phyloP scores from a whole-genome alignment of 371 early-diverging fungal species.

The Circinella umbellata region DNA sequence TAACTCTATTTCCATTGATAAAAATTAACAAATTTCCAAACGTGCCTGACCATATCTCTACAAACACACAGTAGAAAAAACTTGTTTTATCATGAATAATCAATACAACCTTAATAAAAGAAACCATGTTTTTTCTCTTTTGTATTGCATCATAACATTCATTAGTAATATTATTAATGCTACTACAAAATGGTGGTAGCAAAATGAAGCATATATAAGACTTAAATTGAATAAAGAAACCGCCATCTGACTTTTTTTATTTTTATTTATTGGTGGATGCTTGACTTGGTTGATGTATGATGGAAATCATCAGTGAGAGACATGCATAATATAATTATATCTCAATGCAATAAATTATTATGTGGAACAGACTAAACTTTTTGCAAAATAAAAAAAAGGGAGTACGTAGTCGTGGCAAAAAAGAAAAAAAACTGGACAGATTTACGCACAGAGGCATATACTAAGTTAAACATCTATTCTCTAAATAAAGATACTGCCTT shows the following conservation, averaged over 20 bases:
- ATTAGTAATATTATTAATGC: too few species aligned
- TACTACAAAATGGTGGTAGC: too few species aligned
- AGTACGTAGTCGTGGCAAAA: slow-evolving; percentile 4
- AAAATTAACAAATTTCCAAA: background rate
- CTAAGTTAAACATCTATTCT: background rate
- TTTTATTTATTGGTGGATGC: background rate
- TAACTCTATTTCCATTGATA: background rate
- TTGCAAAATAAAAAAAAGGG: background rate
- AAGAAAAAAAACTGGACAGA: background rate
- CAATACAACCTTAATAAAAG: too few species aligned
- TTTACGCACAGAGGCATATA: background rate
- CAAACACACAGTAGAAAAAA: background rate
- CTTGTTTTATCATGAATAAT: too few species aligned
- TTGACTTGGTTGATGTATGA: slow-evolving; percentile 2
- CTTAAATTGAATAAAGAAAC: too few species aligned
- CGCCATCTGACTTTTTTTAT: too few species aligned
- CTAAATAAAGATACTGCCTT: background rate
- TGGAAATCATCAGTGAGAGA: slow-evolving; percentile 4
- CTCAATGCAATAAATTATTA: background rate
- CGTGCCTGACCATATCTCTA: too few species aligned
- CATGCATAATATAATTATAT: slow-evolving; percentile 1
- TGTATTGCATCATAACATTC: background rate
- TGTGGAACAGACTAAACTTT: too few species aligned
- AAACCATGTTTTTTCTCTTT: background rate
- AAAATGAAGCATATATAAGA: too few species aligned